phyloP scores from a whole-genome alignment of 139 green algal species.

The Tetraselmis chui region DNA sequence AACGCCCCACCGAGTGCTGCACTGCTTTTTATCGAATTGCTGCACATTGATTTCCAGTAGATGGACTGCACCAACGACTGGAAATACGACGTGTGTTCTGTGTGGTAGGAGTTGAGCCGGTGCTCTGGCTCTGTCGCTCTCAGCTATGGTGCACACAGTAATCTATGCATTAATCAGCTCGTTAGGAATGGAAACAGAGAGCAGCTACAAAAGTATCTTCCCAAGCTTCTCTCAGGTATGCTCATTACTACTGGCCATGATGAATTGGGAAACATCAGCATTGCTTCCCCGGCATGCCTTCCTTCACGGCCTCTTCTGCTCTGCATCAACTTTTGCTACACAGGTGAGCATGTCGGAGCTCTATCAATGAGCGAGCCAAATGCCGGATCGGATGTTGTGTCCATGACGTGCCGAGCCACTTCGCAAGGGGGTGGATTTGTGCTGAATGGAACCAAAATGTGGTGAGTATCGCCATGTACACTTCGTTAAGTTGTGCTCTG shows the following conservation, averaged over 20 bases:
- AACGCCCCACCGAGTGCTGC: background rate
- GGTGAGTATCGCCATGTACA: too few species aligned
- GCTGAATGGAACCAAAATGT: slow-evolving; percentile 91
- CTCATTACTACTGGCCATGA: too few species aligned
- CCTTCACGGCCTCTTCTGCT: background rate
- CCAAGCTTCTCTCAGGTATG: slow-evolving; percentile 57
- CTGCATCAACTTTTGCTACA: background rate
- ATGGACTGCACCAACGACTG: background rate
- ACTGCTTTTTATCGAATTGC: background rate
- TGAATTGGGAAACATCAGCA: too few species aligned
- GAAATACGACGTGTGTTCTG: background rate
- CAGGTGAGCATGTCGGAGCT: slow-evolving; percentile 81
- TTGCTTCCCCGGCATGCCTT: too few species aligned
- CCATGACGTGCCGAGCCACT: slow-evolving; percentile 65
- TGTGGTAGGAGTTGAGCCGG: slow-evolving; percentile 72
- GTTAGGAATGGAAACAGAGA: slow-evolving; percentile 61
- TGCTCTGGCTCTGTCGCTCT: slow-evolving; percentile 75
- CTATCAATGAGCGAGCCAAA: slow-evolving; percentile 84
- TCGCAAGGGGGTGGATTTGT: slow-evolving; percentile 48
- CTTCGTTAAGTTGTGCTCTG: too few species aligned
- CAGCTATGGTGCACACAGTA: slow-evolving; percentile 85
- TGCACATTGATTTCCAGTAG: background rate
- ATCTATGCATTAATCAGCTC: slow-evolving; percentile 92
- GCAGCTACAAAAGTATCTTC: slow-evolving; percentile 73
- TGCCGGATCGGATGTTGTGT: slow-evolving; percentile 79